Conservation (phyloP, 2,329 filamentous ascomycete species). For the Penicillium sp. region DNA sequence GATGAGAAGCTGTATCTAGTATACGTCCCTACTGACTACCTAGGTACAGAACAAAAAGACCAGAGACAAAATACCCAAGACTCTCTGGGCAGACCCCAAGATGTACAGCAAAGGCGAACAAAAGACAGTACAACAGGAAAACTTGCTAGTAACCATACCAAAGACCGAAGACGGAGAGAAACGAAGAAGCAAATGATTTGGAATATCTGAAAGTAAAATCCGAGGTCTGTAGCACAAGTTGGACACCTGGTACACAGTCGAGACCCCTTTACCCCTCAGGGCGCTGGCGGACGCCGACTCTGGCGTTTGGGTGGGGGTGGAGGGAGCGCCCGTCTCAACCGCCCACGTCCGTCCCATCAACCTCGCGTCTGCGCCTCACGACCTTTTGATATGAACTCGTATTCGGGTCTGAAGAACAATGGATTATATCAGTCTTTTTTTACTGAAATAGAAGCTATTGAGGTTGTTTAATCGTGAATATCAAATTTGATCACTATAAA, state of each 20-base stretch:
- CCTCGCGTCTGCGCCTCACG: too few relatives aligned
- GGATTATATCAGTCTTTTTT: too few relatives aligned
- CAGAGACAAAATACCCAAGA: not conserved
- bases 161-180: not conserved
- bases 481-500: too few relatives aligned
- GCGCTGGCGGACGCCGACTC: slow-evolving; percentile 4
- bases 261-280: not conserved
- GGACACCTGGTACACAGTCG: not conserved
- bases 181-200: not conserved
- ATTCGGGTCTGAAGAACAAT: too few relatives aligned
- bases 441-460: too few relatives aligned
- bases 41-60: not conserved
- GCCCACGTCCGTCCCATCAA: not conserved
- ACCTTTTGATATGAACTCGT: too few relatives aligned
- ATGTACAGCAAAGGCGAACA: not conserved
- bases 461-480: too few relatives aligned
- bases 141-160: not conserved
- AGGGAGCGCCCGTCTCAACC: not conserved
- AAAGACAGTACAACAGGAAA: not conserved
- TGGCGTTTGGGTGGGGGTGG: slow-evolving; percentile 2
- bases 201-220: not conserved
- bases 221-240: slow-evolving; percentile 3
- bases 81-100: not conserved
- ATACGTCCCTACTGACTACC: too few relatives aligned
- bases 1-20: too few relatives aligned